Conservation (phyloP, 441 rosid genomes). For the Jatropha podagrica region DNA sequence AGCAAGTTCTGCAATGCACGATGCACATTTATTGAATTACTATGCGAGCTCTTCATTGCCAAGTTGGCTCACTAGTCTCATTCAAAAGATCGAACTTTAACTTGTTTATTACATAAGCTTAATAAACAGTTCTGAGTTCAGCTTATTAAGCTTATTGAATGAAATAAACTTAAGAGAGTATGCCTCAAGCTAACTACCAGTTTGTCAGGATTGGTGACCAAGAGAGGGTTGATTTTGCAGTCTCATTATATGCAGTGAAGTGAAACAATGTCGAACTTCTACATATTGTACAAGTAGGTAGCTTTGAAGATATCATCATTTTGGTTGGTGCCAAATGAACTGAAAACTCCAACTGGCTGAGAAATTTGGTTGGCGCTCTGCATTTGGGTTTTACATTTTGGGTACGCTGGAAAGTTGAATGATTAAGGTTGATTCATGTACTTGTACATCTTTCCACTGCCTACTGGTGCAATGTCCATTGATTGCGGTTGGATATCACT, state of each 20-base stretch:
- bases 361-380: background rate
- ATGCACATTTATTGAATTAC: too few species aligned
- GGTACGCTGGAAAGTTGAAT: background rate
- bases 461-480: too few species aligned
- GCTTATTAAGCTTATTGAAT: too few species aligned
- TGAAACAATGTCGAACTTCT: background rate
- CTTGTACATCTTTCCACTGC: too few species aligned
- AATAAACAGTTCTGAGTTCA: too few species aligned
- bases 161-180: background rate
- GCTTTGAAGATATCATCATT: background rate
- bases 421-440: background rate
- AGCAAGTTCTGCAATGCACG: background rate
- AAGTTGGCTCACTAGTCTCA: too few species aligned
- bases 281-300: background rate
- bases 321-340: background rate
- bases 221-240: background rate
- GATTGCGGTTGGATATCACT: too few species aligned
- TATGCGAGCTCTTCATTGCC: too few species aligned
- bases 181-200: background rate
- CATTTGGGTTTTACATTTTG: too few species aligned
- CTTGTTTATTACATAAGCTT: too few species aligned
- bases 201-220: background rate
- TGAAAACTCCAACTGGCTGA: background rate
- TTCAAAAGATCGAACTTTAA: too few species aligned
- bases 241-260: background rate